These are phyloP conservation scores for Euryodendron excelsum DNA, from an alignment of 148 eudicot species.

Conservation along the genomic window DNA sequence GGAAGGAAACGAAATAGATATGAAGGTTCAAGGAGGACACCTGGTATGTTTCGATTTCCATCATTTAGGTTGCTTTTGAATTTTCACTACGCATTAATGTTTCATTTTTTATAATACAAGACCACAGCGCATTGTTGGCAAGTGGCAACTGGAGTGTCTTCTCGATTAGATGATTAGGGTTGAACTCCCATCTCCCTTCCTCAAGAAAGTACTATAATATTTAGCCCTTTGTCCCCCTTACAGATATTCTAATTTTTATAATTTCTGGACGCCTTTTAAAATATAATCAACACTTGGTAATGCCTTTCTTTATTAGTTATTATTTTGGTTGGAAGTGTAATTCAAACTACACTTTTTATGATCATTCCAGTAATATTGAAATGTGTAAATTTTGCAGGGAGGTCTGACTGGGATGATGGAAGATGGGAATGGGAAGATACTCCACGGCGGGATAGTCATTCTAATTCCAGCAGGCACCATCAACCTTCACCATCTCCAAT, in stretches of 20 bases:
- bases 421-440: conserved; percentile 97
- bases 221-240: no score
- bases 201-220: not conserved
- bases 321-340: not conserved
- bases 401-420: conserved; percentile 97
- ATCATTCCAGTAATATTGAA: not conserved
- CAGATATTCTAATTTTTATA: not conserved
- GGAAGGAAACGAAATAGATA: conserved; percentile 60
- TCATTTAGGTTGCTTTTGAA: not conserved
- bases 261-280: not conserved
- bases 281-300: not conserved
- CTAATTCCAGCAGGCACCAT: conserved; percentile 52
- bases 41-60: conserved; percentile 45
- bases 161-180: not conserved
- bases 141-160: not conserved
- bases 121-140: not conserved
- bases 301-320: not conserved
- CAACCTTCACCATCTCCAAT: conserved; percentile 85
- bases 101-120: not conserved
- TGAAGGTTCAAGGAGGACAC: conserved; percentile 61
- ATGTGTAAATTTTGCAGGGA: conserved; percentile 42
- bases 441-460: conserved; percentile 61
- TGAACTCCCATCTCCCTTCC: not conserved
- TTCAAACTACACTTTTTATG: not conserved
- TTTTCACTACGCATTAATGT: not conserved